A percentile compares a stretch with the other conserved stretches of the same genome.
phyloP scores from a whole-genome alignment of 768 basidiomycete species.

The Suillus variegatus region DNA sequence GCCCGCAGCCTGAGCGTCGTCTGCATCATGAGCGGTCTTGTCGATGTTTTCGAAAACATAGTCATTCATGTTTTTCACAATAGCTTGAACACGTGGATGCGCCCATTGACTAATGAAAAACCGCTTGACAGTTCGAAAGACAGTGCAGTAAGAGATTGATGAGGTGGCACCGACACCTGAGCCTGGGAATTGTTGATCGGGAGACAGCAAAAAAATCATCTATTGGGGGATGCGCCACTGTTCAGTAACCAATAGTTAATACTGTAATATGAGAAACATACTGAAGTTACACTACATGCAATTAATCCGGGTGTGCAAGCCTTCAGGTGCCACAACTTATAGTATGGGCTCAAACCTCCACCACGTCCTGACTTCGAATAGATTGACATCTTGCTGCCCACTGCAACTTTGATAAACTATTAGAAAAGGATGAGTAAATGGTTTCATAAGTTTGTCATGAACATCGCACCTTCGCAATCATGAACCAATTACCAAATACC shows the following conservation, averaged over 20 bases:
- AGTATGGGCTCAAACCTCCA: background rate
- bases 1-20: background rate
- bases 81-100: background rate
- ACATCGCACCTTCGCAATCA: slow-evolving; percentile 6
- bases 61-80: background rate
- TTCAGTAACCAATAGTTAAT: background rate
- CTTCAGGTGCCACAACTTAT: background rate
- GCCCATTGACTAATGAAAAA: slow-evolving; percentile 1
- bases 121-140: background rate
- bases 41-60: slow-evolving; percentile 3
- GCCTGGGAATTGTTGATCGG: slow-evolving; percentile 3
- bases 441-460: background rate
- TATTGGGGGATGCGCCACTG: background rate
- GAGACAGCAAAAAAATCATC: slow-evolving; percentile 6
- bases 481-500: slow-evolving; percentile 2
- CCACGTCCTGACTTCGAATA: background rate
- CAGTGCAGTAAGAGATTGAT: background rate
- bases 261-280: background rate
- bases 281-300: slow-evolving; percentile 2
- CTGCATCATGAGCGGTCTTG: background rate
- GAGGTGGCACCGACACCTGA: background rate
- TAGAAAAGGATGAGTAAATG: background rate
- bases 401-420: slow-evolving; percentile 8
- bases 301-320: slow-evolving; percentile 3
- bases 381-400: slow-evolving; percentile 7